phyloP scores from a whole-genome alignment of 495 filamentous ascomycete species.

The Aspergillus asperescens region DNA sequence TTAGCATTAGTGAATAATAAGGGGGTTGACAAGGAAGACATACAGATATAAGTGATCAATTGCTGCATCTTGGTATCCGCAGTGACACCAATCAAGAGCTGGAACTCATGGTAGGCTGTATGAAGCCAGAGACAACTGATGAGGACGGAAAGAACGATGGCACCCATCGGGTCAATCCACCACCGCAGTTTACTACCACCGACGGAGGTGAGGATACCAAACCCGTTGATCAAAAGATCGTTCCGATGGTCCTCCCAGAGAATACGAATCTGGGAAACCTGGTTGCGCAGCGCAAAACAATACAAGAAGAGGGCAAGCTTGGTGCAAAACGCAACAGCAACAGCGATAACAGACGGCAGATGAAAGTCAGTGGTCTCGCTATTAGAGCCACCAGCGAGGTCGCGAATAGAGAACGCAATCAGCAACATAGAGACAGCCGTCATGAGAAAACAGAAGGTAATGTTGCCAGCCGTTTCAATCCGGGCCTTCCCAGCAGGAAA shows the following conservation, averaged over 20 bases:
- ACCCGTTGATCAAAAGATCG: slow-evolving; percentile 82
- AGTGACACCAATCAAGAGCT: slow-evolving; percentile 82
- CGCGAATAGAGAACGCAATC: slow-evolving; percentile 75
- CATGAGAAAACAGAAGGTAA: slow-evolving; percentile 97
- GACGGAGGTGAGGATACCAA: slow-evolving; percentile 84
- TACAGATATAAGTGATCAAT: slow-evolving; percentile 82
- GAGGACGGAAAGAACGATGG: slow-evolving; percentile 72
- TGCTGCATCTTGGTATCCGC: slow-evolving; percentile 83
- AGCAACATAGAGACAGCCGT: slow-evolving; percentile 83
- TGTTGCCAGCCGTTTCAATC: slow-evolving; percentile 94
- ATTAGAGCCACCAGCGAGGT: slow-evolving; percentile 49
- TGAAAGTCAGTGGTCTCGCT: slow-evolving; percentile 52
- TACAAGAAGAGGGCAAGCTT: slow-evolving; percentile 84
- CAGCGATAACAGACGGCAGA: slow-evolving; percentile 79
- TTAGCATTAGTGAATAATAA: neutral
- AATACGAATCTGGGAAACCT: slow-evolving; percentile 86
- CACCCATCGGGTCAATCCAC: slow-evolving; percentile 95
- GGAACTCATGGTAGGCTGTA: slow-evolving; percentile 85
- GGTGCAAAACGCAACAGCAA: slow-evolving; percentile 76
- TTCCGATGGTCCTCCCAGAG: slow-evolving; percentile 91
- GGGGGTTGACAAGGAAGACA: neutral
- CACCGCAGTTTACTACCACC: slow-evolving; percentile 80
- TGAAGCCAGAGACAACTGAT: slow-evolving; percentile 75
- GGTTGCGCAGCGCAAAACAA: slow-evolving; percentile 84
- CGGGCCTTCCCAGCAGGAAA: slow-evolving; percentile 94